phyloP scores from a whole-genome alignment of 2,329 filamentous ascomycete genomes.

The Alternaria gansuensis region DNA sequence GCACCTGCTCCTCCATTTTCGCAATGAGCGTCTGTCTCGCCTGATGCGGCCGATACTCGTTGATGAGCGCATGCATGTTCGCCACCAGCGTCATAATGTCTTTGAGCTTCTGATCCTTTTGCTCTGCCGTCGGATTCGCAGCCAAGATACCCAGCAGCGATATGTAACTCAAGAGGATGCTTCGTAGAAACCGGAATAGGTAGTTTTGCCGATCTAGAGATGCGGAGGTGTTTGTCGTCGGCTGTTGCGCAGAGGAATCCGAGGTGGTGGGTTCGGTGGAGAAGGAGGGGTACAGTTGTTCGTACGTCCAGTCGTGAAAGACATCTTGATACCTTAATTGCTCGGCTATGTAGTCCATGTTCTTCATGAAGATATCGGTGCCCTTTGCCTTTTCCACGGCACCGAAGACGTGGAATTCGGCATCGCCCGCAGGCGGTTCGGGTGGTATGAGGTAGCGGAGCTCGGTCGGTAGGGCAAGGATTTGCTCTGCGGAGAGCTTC shows the following conservation, averaged over 20 bases:
- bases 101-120: constrained; percentile 74
- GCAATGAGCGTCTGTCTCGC: constrained; percentile 85
- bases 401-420: constrained; percentile 76
- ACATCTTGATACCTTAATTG: constrained; percentile 50
- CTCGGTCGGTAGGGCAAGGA: constrained; percentile 70
- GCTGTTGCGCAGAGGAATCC: constrained; percentile 33
- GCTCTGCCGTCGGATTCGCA: constrained; percentile 69
- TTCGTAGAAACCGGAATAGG: constrained; percentile 82
- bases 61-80: constrained; percentile 92
- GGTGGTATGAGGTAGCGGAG: constrained; percentile 84
- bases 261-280: constrained; percentile 19
- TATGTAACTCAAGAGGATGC: constrained; percentile 85
- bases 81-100: constrained; percentile 84
- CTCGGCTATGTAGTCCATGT: constrained; percentile 36
- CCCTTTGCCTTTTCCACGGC: constrained; percentile 61
- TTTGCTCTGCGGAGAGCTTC: constrained; percentile 35
- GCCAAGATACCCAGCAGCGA: constrained; percentile 79
- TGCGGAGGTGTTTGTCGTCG: constrained; percentile 56
- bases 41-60: constrained; percentile 93
- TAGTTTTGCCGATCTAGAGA: constrained; percentile 64
- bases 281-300: constrained; percentile 69
- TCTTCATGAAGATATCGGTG: constrained; percentile 38
- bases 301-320: constrained; percentile 76
- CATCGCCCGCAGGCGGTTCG: constrained; percentile 72
- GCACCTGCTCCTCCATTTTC: constrained; percentile 86